Evolutionary conservation across 2,329 filamentous ascomycete species (phyloP), one percentile per base, ranked within the genome.

Genomic region (Fusarium chuoi): DNA sequence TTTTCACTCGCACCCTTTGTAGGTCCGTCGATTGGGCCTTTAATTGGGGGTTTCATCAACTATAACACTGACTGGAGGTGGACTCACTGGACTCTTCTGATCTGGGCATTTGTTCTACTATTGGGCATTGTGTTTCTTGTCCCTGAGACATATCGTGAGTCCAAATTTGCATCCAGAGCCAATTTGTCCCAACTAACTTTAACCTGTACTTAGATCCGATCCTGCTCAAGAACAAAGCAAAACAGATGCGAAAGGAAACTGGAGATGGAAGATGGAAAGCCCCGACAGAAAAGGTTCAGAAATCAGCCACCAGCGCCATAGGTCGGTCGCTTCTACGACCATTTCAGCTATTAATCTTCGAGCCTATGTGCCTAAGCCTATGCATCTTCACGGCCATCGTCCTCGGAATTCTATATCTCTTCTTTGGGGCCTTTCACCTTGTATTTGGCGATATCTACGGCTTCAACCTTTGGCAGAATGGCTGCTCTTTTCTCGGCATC

Each of bases 321-420:
- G 83, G 87, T 12, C 82, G 83, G 52, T 92, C 90, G 3, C 84
- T 92, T 39, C 83, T 89, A 58, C 87, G 91, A n/a, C 94, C 94
- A 11, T 93, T 96, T 79, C 89, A 96, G 82, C 88, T 98, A 11
- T 87, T 98, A 62, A 82, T 92, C 56, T 88, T 93, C 61, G 94
- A 97, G 84, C 94, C 93, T 73, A 98, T 98, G 94, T 93, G 92
- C 68, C 85, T 96, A 65, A 90, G 91, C 75, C 89, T 98, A 33
- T 96, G 94, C 82, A 83, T 96, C 28, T 93, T 95, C 76, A 94
- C 93, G 2, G 94, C 94, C 44, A 89, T 98, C 61, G 85, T 98
- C n/a, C 86, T 98, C 13, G 95, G 95, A 10, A 92, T 97, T 49
- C 84, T 98, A 6, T 98, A 98, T 80, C 89, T 98, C 44, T 97